Evolutionary conservation across 192 early-diverging fungal species (phyloP).

Genomic region (Gaertneriomyces sp.): DNA sequence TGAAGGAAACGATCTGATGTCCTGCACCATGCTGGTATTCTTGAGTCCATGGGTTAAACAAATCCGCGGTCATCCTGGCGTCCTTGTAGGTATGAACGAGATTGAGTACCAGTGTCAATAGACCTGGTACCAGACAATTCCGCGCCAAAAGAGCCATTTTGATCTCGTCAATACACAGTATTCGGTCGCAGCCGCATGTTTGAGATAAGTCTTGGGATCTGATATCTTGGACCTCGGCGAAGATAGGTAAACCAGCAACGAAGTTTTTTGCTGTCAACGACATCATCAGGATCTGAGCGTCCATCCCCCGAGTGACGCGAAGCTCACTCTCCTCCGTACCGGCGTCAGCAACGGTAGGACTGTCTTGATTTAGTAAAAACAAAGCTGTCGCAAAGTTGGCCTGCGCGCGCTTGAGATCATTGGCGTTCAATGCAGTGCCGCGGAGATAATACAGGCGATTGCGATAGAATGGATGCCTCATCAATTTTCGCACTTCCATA

Average conservation of each 20-base stretch:
- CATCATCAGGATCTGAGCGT: constrained; percentile 48
- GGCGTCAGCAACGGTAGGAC: constrained; percentile 6
- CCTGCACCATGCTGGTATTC: constrained; percentile 48
- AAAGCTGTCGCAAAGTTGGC: constrained; percentile 44
- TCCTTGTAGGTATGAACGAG: constrained; percentile 45
- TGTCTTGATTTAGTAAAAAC: constrained; percentile 42
- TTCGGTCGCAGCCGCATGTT: constrained; percentile 48
- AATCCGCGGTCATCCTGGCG: not conserved
- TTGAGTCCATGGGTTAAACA: constrained; percentile 27
- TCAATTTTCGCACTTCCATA: constrained; percentile 35
- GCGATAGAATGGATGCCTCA: constrained; percentile 49
- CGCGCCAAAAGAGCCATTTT: constrained; percentile 46
- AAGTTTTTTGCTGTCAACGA: constrained; percentile 43
- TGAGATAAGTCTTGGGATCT: constrained; percentile 40
- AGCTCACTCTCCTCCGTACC: constrained; percentile 42
- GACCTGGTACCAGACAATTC: constrained; percentile 47
- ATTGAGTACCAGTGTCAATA: constrained; percentile 45
- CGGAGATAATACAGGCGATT: constrained; percentile 40
- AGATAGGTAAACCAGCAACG: constrained; percentile 46
- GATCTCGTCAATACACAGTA: constrained; percentile 48
- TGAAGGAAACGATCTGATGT: constrained; percentile 47
- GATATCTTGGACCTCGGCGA: constrained; percentile 48
- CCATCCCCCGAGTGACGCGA: constrained; percentile 35
- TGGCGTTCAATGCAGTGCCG: constrained; percentile 33
- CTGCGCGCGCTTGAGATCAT: constrained; percentile 39